Evolutionary conservation across 2,329 filamentous ascomycete genomes (phyloP).

Genomic region (Fusarium sp.): DNA sequence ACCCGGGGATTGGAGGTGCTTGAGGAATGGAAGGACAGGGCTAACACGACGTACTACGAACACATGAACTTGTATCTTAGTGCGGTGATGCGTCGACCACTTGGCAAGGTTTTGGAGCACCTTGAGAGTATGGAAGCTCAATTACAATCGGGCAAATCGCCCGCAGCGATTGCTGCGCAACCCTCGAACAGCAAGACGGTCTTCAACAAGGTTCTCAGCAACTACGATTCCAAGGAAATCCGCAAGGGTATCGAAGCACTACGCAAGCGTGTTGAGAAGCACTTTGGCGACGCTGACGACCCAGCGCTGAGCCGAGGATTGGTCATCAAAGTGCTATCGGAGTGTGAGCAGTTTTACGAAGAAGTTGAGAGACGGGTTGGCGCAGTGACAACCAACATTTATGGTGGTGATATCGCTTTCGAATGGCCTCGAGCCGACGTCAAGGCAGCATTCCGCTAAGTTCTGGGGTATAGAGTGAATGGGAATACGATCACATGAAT

Average conservation of each 20-base stretch:
- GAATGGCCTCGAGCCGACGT: slow-evolving; percentile 76
- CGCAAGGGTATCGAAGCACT: slow-evolving; percentile 90
- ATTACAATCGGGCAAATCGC: slow-evolving; percentile 68
- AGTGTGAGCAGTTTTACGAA: slow-evolving; percentile 73
- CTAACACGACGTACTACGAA: slow-evolving; percentile 81
- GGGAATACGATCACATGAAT: slow-evolving; percentile 37
- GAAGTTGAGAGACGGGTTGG: slow-evolving; percentile 71
- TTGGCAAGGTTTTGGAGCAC: slow-evolving; percentile 92
- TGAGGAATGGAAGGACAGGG: slow-evolving; percentile 84
- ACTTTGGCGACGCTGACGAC: slow-evolving; percentile 92
- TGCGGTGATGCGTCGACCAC: slow-evolving; percentile 86
- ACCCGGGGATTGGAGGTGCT: slow-evolving; percentile 79
- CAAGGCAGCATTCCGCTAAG: slow-evolving; percentile 65
- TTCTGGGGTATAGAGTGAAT: slow-evolving; percentile 11
- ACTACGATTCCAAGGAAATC: slow-evolving; percentile 86
- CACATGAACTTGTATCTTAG: slow-evolving; percentile 90
- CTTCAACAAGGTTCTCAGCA: slow-evolving; percentile 86
- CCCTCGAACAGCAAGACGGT: slow-evolving; percentile 84
- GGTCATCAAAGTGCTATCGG: slow-evolving; percentile 67
- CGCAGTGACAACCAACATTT: slow-evolving; percentile 70
- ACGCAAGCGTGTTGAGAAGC: slow-evolving; percentile 93
- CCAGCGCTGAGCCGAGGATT: slow-evolving; percentile 70
- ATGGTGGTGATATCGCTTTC: slow-evolving; percentile 72
- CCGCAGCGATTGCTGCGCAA: slow-evolving; percentile 77
- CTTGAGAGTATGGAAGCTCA: slow-evolving; percentile 88